A percentile compares a stretch with the other conserved stretches of the same genome.
Conservation (phyloP, 345 rosid genomes). For the Trapa bicornis region DNA sequence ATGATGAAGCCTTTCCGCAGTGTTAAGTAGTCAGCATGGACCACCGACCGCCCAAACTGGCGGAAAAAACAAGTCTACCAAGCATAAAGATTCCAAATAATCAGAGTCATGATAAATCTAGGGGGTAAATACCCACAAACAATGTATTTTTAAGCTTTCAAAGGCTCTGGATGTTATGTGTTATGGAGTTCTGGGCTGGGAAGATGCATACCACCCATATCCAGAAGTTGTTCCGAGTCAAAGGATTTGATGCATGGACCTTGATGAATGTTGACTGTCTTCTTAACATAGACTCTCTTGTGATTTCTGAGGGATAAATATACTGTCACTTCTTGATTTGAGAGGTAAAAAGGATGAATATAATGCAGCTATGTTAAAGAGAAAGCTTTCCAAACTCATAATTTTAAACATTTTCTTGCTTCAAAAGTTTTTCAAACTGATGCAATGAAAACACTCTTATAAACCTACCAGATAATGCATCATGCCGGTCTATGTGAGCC, state of each 20-base stretch:
- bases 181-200: neutral
- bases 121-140: neutral
- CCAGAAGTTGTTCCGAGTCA: constrained; percentile 42
- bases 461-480: constrained; percentile 48
- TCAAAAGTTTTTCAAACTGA: neutral
- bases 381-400: neutral
- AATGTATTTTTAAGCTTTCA: neutral
- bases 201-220: constrained; percentile 64
- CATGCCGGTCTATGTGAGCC: constrained; percentile 55
- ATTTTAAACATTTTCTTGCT: neutral
- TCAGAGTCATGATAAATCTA: neutral
- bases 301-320: constrained; percentile 33
- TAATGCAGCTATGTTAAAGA: neutral
- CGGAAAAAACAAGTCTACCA: constrained; percentile 83
- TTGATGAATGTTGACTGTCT: constrained; percentile 78
- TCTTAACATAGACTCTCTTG: constrained; percentile 33
- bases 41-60: constrained; percentile 83
- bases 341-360: neutral
- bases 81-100: constrained; percentile 9
- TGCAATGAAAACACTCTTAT: neutral
- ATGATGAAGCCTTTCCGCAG: constrained; percentile 77
- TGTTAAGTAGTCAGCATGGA: constrained; percentile 72
- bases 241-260: constrained; percentile 48
- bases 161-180: neutral
- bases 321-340: constrained; percentile 7